A percentile compares a stretch with the other conserved stretches of the same genome.
Conservation (phyloP, 768 basidiomycete genomes). For the Mycena latifolia region DNA sequence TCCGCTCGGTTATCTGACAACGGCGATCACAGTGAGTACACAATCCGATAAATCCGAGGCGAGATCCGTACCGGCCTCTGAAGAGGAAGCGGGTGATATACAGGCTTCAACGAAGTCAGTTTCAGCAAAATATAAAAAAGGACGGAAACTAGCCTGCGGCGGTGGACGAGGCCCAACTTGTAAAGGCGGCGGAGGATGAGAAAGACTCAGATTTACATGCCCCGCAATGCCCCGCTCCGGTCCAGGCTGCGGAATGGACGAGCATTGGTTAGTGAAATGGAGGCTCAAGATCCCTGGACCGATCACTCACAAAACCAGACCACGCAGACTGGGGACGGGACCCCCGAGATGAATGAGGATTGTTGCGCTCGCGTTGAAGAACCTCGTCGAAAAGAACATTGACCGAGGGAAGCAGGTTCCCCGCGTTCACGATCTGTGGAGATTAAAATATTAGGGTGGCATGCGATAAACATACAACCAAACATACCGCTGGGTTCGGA, state of each 20-base stretch:
- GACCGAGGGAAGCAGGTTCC: conserved; percentile 34
- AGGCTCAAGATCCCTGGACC: not conserved
- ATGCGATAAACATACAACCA: conserved; percentile 6
- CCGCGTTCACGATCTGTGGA: conserved; percentile 33
- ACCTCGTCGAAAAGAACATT: conserved; percentile 31
- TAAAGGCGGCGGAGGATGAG: conserved; percentile 17
- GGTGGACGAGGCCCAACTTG: conserved; percentile 13
- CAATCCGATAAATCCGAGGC: not conserved
- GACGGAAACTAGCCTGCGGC: conserved; percentile 19
- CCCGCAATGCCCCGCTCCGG: conserved; percentile 17
- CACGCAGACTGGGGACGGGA: conserved; percentile 28
- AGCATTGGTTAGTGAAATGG: conserved; percentile 4
- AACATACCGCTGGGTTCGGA: conserved; percentile 25
- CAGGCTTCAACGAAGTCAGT: not conserved
- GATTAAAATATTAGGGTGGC: conserved; percentile 16
- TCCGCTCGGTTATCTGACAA: conserved; percentile 4
- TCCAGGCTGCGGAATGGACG: conserved; percentile 15
- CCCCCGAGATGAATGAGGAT: conserved; percentile 15
- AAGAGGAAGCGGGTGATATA: not conserved
- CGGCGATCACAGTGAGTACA: not conserved
- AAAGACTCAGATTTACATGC: not conserved
- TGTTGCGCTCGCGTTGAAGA: conserved; percentile 21
- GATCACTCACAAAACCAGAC: conserved; percentile 26
- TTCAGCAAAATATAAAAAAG: not conserved
- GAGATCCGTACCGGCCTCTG: conserved; percentile 6